These are phyloP conservation scores for Spinacia oleracea DNA, from an alignment of 179 eudicot species.

Conservation along the genomic window DNA sequence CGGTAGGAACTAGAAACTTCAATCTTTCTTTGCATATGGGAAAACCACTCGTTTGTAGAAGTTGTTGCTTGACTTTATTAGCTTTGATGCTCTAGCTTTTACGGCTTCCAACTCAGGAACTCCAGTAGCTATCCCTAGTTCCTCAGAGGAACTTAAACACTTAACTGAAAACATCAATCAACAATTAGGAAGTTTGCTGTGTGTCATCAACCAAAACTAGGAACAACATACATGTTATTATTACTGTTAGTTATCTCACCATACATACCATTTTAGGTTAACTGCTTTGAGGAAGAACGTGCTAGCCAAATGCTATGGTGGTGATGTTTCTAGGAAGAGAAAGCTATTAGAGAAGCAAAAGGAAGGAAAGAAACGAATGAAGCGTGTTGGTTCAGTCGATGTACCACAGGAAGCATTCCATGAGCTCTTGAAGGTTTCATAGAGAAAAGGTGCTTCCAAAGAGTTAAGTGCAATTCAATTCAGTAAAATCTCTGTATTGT, in stretches of 20 bases:
- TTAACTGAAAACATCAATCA: no score
- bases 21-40: no score
- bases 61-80: no score
- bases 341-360: slow-evolving; percentile 90
- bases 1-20: no score
- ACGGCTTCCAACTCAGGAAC: no score
- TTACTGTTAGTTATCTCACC: not conserved
- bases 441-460: not conserved
- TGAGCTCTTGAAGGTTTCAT: slow-evolving; percentile 75
- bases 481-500: not conserved
- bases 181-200: no score
- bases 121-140: no score
- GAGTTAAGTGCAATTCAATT: not conserved
- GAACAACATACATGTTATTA: no score
- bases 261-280: slow-evolving; percentile 40
- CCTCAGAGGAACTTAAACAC: no score
- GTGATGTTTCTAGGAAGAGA: slow-evolving; percentile 78
- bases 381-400: slow-evolving; percentile 91
- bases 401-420: slow-evolving; percentile 96
- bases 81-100: no score
- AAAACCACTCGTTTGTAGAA: no score
- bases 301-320: slow-evolving; percentile 93
- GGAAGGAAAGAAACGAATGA: slow-evolving; percentile 98
- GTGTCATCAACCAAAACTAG: no score
- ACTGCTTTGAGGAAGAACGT: slow-evolving; percentile 97